Conservation (phyloP, 73 alveolate species). For the Paraurostyla sp. region DNA sequence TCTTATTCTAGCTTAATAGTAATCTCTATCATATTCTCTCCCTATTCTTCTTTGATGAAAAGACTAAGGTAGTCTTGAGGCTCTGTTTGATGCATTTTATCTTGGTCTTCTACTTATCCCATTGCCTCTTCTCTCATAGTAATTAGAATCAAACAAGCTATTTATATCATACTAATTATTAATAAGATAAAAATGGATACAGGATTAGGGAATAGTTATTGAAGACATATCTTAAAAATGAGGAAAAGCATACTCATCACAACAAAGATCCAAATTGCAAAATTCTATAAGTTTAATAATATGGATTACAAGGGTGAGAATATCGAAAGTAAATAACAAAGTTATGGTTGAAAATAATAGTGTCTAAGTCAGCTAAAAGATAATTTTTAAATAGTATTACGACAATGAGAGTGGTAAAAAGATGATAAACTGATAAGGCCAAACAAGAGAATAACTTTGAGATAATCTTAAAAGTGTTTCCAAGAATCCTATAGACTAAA, state of each 20-base stretch:
- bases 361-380: constrained; percentile 15
- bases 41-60: not conserved
- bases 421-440: constrained; percentile 20
- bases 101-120: too few relatives aligned
- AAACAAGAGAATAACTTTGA: constrained; percentile 11
- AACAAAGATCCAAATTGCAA: constrained; percentile 25
- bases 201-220: constrained; percentile 12
- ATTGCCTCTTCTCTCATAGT: too few relatives aligned
- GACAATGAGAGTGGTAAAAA: constrained; percentile 17
- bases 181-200: not conserved
- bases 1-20: not conserved
- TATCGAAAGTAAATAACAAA: not conserved
- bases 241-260: constrained; percentile 35
- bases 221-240: constrained; percentile 16
- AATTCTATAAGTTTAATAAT: not conserved
- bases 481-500: too few relatives aligned
- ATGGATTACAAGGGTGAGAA: not conserved
- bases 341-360: constrained; percentile 32
- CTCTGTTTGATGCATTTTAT: too few relatives aligned
- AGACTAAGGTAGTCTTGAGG: too few relatives aligned
- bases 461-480: not conserved
- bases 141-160: constrained; percentile 3
- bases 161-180: not conserved
- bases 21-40: not conserved
- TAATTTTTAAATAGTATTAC: not conserved